phyloP scores from a whole-genome alignment of 306 rosid species.

The Cucurbita maxima region DNA sequence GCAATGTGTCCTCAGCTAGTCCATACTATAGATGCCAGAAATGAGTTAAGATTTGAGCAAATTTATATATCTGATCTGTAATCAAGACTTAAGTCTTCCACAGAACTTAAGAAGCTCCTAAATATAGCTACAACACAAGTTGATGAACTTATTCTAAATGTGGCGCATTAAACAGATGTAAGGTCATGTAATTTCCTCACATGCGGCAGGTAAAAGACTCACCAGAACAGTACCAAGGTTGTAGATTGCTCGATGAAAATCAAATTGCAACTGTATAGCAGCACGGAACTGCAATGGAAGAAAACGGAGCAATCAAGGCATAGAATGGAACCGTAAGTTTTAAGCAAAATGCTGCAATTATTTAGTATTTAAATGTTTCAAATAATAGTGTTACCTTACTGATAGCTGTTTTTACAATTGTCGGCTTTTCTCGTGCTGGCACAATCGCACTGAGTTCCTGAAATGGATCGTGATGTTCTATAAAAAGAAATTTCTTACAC shows the following conservation, averaged over 20 bases:
- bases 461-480: constrained; percentile 5
- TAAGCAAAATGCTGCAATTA: not conserved
- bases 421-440: constrained; percentile 92
- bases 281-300: constrained; percentile 79
- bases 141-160: not conserved
- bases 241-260: constrained; percentile 98
- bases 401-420: constrained; percentile 82
- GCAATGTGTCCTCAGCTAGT: constrained; percentile 92
- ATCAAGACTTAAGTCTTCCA: not conserved
- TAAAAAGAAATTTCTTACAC: not conserved
- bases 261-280: constrained; percentile 94
- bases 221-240: constrained; percentile 99
- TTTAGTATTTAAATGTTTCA: constrained; percentile 2
- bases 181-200: constrained; percentile 1
- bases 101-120: not conserved
- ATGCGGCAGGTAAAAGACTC: constrained; percentile 21
- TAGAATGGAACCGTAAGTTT: not conserved
- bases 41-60: constrained; percentile 1
- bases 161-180: not conserved
- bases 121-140: not conserved
- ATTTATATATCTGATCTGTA: not conserved
- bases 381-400: constrained; percentile 51
- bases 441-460: constrained; percentile 98
- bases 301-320: constrained; percentile 10
- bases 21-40: constrained; percentile 56